Conservation (phyloP, 1,139 yeast species). For the Blastobotrys buckinghamii region DNA sequence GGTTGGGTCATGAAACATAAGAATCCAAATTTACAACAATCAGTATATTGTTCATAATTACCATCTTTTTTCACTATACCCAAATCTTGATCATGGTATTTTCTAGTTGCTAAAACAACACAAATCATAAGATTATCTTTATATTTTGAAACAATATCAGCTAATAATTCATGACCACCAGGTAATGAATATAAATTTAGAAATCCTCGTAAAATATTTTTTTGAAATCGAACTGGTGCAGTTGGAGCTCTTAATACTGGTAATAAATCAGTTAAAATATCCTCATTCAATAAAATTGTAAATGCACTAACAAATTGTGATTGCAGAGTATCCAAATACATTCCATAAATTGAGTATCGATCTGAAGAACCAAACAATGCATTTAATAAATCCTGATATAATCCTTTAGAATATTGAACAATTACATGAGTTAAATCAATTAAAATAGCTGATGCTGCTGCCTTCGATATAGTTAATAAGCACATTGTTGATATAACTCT, state of each 20-base stretch:
- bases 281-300: constrained; percentile 14
- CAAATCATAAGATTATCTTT: constrained; percentile 14
- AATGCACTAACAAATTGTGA: constrained; percentile 22
- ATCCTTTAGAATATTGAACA: constrained; percentile 40
- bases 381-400: constrained; percentile 32
- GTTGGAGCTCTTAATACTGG: constrained; percentile 14
- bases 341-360: constrained; percentile 16
- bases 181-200: constrained; percentile 17
- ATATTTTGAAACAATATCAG: constrained; percentile 12
- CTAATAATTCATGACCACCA: constrained; percentile 15
- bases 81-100: constrained; percentile 18
- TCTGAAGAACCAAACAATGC: constrained; percentile 25
- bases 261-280: constrained; percentile 17
- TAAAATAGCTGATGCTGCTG: constrained; percentile 41
- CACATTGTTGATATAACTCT: constrained; percentile 35
- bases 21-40: constrained; percentile 12
- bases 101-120: constrained; percentile 12
- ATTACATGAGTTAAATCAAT: constrained; percentile 45
- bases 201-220: constrained; percentile 21
- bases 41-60: constrained; percentile 15
- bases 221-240: constrained; percentile 16
- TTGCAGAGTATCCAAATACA: constrained; percentile 24
- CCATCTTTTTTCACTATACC: constrained; percentile 4
- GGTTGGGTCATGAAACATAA: constrained; percentile 16
- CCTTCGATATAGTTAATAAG: constrained; percentile 22